Evolutionary conservation across 768 basidiomycete genomes (phyloP).

Genomic region (Krasilnikovozyma curviuscula): DNA sequence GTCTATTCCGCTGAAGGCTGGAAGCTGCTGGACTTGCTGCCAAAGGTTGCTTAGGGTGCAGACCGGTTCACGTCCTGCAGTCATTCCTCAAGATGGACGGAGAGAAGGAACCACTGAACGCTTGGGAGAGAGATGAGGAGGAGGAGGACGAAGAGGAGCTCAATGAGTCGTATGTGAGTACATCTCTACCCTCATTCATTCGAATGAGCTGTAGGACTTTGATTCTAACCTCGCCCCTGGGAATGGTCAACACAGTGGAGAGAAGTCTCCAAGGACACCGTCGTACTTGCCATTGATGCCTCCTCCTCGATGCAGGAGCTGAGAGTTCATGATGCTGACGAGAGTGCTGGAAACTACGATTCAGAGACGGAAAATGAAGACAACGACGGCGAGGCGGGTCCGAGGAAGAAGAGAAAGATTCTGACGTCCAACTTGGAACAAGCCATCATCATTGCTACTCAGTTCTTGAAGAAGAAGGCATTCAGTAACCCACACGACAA

Average conservation of each 20-base stretch:
- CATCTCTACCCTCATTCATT: no score
- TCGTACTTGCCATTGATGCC: constrained; percentile 90
- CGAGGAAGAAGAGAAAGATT: constrained; percentile 35
- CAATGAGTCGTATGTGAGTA: no score
- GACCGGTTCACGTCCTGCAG: no score
- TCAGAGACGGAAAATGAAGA: constrained; percentile 1
- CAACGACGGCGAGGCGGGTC: not conserved
- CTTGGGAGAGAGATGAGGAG: no score
- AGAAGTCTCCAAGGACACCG: constrained; percentile 62
- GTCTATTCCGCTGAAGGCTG: no score
- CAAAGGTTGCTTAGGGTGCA: no score
- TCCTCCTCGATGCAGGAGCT: constrained; percentile 60
- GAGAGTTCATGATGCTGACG: not conserved
- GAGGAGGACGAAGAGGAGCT: no score
- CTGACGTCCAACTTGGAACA: constrained; percentile 57
- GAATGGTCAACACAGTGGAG: constrained; percentile 41
- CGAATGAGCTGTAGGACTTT: no score
- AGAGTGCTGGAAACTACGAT: constrained; percentile 9
- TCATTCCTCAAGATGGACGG: no score
- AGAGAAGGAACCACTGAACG: no score
- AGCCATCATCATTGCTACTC: constrained; percentile 63
- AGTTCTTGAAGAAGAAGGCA: constrained; percentile 78
- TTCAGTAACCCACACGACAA: constrained; percentile 70
- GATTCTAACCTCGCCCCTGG: no score
- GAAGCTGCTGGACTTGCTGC: no score